These are phyloP conservation scores for Metschnikowia colocasiae DNA, from an alignment of 805 yeast species.

Conservation along the genomic window DNA sequence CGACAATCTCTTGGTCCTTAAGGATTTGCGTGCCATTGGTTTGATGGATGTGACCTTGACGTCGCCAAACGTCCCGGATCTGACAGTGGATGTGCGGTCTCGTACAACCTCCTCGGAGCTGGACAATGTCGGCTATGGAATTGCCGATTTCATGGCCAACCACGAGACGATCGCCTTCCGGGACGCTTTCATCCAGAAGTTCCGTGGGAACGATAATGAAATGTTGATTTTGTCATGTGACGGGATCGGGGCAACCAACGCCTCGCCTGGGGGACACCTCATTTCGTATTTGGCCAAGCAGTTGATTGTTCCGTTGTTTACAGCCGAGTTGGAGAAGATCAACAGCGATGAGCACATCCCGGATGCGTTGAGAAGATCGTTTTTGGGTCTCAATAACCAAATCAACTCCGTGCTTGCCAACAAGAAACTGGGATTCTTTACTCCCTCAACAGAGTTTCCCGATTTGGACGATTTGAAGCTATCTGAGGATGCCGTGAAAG, in stretches of 20 bases:
- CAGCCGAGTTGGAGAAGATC: constrained; percentile 56
- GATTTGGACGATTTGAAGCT: constrained; percentile 52
- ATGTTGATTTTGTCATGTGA: constrained; percentile 53
- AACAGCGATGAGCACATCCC: constrained; percentile 47
- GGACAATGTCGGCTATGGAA: constrained; percentile 79
- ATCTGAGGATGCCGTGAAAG: constrained; percentile 67
- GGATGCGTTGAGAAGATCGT: constrained; percentile 80
- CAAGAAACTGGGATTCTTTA: constrained; percentile 39
- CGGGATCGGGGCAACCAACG: constrained; percentile 8
- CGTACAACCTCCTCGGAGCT: constrained; percentile 84
- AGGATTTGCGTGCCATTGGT: constrained; percentile 70
- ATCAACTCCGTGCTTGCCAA: constrained; percentile 59
- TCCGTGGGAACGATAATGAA: constrained; percentile 82
- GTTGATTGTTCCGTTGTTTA: constrained; percentile 61
- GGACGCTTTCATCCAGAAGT: constrained; percentile 83
- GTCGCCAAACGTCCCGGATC: constrained; percentile 86
- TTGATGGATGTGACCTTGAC: constrained; percentile 94
- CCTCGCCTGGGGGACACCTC: constrained; percentile 44
- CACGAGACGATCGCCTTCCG: constrained; percentile 63
- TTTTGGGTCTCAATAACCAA: constrained; percentile 75
- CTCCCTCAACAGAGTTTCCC: constrained; percentile 33
- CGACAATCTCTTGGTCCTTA: constrained; percentile 60
- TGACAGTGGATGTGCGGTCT: constrained; percentile 73
- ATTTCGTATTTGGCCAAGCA: constrained; percentile 73
- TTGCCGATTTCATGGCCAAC: constrained; percentile 80